Evolutionary conservation across 164 flowering plant species (phyloP), one percentile per base, ranked within the genome.

Genomic region (Vitis rupestris): DNA sequence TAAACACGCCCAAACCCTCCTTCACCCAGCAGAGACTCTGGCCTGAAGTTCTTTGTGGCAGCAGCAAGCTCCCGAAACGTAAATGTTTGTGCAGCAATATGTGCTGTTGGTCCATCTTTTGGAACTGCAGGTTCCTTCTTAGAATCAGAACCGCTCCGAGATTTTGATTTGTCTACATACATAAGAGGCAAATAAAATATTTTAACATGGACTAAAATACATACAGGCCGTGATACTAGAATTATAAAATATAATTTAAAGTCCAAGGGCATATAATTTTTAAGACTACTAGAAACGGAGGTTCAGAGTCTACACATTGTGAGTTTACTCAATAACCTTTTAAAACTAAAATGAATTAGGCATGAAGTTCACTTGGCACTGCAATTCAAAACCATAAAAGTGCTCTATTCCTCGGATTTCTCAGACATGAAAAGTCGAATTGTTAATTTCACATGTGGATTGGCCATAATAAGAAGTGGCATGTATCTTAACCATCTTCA

Each of bases 1-100:
- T 92, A 92, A 56, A 92, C 97, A 59, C 90, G 89, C 52, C 97
- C 97, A 79, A 93, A 93, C 8, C 98, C 98, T 72, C 98, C 98
- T 84, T 93, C 97, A 56, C 98, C 98, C 71, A 93, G 63, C 59
- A 90, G 82, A 76, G 79, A 82, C 65, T 92, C 98, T 53, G 86
- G 89, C 77, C 84, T 84, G 61, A 92, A 92, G 75, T 88, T 90
- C 78, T 92, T 82, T 14, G 97, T 92, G 37, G 95, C 90, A 31
- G 90, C 75, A 44, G 93, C 97, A 75, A 92, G 92, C 78, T 90
- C 95, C 50, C 87, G 74, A 67, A 90, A 92, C n/a, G 93, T 84
- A 84, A 92, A 92, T 37, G 90, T 88, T 61, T 88, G 92, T 27
- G 93, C 94, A 67, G 94, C 88, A 73, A 92, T 92, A 74, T 89